Percentiles rank a stretch among this genome's conserved stretches.
Evolutionary conservation across 768 basidiomycete species (phyloP).

Genomic region (Agrocybe chaxingu): DNA sequence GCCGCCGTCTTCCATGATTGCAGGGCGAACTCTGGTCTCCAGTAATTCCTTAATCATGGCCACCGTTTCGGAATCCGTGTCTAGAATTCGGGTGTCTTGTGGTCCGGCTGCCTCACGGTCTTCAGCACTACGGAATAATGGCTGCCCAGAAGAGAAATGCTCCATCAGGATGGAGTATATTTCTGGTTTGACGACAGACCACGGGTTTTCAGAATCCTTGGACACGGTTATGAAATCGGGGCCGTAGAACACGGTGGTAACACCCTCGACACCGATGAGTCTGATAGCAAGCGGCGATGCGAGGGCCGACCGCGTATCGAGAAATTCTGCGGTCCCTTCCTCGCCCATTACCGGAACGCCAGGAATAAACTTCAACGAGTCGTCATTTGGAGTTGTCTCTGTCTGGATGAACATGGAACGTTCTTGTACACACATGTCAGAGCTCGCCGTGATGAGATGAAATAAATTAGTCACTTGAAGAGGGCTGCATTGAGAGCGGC

Average conservation of each 20-base stretch:
- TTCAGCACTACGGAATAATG: conserved; percentile 82
- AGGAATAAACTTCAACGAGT: conserved; percentile 97
- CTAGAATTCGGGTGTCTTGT: conserved; percentile 90
- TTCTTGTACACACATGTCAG: conserved; percentile 31
- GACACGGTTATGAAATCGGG: conserved; percentile 98
- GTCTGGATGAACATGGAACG: conserved; percentile 99
- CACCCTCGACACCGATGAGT: conserved; percentile 92
- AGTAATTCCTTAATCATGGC: conserved; percentile 99
- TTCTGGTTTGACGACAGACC: conserved; percentile 94
- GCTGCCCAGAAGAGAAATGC: conserved; percentile 87
- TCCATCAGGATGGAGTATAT: conserved; percentile 97
- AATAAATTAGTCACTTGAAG: conserved; percentile 14
- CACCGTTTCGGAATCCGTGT: conserved; percentile 93
- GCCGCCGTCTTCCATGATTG: conserved; percentile 98
- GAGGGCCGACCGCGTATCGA: conserved; percentile 83
- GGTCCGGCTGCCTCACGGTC: conserved; percentile 81
- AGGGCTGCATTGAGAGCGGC: conserved; percentile 4
- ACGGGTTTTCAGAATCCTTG: conserved; percentile 80
- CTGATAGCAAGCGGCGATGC: conserved; percentile 93
- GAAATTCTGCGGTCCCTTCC: conserved; percentile 90
- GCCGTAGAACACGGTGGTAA: conserved; percentile 87
- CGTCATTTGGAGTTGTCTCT: conserved; percentile 94
- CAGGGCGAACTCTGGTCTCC: conserved; percentile 91
- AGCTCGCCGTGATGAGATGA: background rate
- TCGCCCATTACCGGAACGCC: conserved; percentile 84